Percentiles rank a stretch among this genome's conserved stretches.
Conservation (phyloP, 441 rosid genomes). For the Geranium incanum region DNA sequence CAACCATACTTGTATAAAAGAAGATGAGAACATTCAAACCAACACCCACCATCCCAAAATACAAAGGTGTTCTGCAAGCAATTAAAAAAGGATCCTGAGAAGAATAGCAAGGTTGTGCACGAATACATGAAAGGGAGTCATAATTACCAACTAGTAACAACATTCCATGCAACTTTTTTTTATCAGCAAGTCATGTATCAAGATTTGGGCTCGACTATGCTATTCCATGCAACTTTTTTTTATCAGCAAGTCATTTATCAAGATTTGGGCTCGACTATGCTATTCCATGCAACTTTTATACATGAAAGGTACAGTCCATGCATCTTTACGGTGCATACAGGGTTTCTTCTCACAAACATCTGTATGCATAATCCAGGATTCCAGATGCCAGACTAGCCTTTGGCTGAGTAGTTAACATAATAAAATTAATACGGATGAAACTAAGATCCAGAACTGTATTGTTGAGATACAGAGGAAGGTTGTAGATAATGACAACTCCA, state of each 20-base stretch:
- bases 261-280: too few relatives aligned
- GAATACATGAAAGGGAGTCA: too few relatives aligned
- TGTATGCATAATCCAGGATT: not conserved
- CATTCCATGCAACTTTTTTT: too few relatives aligned
- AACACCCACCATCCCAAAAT: slow-evolving; percentile 65
- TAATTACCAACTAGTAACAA: too few relatives aligned
- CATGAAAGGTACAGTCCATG: not conserved
- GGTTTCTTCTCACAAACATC: not conserved
- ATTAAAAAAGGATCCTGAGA: slow-evolving; percentile 16
- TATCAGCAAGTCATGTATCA: too few relatives aligned
- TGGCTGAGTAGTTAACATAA: not conserved
- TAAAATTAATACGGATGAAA: not conserved
- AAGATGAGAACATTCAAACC: slow-evolving; percentile 59
- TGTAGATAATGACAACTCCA: not conserved
- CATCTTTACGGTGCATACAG: not conserved
- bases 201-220: too few relatives aligned
- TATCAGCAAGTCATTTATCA: too few relatives aligned
- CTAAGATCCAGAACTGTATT: not conserved
- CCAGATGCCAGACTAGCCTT: not conserved
- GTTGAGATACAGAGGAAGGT: not conserved
- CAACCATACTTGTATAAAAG: slow-evolving; percentile 67
- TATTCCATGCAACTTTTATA: slow-evolving; percentile 7
- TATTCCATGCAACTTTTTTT: too few relatives aligned
- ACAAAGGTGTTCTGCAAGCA: slow-evolving; percentile 68
- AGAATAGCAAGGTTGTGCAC: not conserved